These are phyloP conservation scores for Rutstroemia sp. DNA, from an alignment of 2,329 filamentous ascomycete species.

Conservation along the genomic window DNA sequence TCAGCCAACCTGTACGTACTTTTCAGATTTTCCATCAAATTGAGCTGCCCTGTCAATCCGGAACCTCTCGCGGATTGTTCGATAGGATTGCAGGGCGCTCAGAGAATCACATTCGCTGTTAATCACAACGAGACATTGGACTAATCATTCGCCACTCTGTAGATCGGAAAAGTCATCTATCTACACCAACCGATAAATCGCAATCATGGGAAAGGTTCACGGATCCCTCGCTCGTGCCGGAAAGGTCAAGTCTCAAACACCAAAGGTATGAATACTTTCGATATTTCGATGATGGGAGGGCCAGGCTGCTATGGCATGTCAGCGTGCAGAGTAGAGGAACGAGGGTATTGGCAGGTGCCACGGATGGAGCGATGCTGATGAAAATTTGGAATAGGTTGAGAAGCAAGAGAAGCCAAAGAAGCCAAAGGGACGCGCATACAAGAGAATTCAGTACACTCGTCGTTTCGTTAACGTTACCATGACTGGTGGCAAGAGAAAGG, in stretches of 20 bases:
- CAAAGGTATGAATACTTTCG: slow-evolving; percentile 59
- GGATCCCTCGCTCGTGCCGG: slow-evolving; percentile 91
- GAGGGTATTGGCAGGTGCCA: background rate
- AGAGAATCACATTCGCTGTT: background rate
- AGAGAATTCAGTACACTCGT: slow-evolving; percentile 92
- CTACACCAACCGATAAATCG: slow-evolving; percentile 28
- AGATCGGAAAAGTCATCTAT: slow-evolving; percentile 23
- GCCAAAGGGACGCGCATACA: slow-evolving; percentile 95
- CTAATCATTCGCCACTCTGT: slow-evolving; percentile 14
- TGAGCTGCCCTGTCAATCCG: background rate
- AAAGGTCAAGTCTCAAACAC: slow-evolving; percentile 97
- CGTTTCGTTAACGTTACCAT: slow-evolving; percentile 98
- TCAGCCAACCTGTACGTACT: slow-evolving; percentile 8
- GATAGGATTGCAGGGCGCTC: background rate
- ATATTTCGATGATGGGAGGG: background rate
- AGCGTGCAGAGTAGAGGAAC: background rate
- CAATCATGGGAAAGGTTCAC: slow-evolving; percentile 88
- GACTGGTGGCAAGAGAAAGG: slow-evolving; percentile 98
- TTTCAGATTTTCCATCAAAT: background rate
- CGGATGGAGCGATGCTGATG: slow-evolving; percentile 18
- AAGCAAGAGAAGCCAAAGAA: slow-evolving; percentile 92
- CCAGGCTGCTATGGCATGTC: too few relatives aligned
- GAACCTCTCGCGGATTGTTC: background rate
- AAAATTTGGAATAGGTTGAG: slow-evolving; percentile 57
- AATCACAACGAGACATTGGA: background rate